These are phyloP conservation scores for Trichomonas gallinae DNA, from an alignment of 208 protist species.

Conservation along the genomic window DNA sequence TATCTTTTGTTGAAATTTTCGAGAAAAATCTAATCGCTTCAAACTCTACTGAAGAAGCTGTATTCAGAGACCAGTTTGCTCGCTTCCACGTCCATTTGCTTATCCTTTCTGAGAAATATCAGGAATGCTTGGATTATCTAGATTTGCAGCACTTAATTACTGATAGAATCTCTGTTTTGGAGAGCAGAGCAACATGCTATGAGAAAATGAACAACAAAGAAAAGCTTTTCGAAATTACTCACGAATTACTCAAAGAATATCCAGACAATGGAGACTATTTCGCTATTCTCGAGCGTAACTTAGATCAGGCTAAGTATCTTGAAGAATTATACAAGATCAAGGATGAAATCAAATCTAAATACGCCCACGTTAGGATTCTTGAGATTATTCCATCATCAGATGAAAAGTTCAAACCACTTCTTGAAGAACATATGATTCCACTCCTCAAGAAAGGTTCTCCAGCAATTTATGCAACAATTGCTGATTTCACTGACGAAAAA, in stretches of 20 bases:
- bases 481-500: not conserved
- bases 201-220: not conserved
- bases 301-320: not conserved
- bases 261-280: slow-evolving; percentile 15
- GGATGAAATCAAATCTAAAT: not conserved
- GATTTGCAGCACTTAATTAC: not conserved
- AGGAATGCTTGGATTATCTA: not conserved
- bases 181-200: not conserved
- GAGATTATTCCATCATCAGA: not conserved
- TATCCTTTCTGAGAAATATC: not conserved
- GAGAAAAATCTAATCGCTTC: not conserved
- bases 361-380: not conserved
- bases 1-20: not conserved
- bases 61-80: not conserved
- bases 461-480: not conserved
- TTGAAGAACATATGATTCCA: not conserved
- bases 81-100: not conserved
- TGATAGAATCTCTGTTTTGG: not conserved
- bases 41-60: not conserved
- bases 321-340: not conserved
- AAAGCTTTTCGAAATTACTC: not conserved
- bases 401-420: not conserved
- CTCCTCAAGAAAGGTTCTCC: not conserved
- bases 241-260: not conserved
- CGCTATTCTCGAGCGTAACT: not conserved